Conservation (phyloP, 805 yeast genomes). For the Hanseniaspora thailandica region DNA sequence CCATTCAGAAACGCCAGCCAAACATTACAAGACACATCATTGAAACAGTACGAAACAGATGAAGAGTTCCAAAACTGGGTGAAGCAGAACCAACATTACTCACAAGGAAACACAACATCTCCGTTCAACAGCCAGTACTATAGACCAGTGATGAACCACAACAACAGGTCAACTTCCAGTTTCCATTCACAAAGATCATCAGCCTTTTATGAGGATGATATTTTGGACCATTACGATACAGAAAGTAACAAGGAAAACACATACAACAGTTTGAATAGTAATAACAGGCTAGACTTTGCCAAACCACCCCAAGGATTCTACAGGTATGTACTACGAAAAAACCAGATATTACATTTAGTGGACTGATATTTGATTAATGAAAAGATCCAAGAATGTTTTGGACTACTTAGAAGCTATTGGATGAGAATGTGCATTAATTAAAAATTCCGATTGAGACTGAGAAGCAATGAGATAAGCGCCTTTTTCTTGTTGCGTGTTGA, state of each 20-base stretch:
- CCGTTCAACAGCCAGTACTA: not conserved
- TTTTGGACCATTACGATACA: slow-evolving; percentile 9
- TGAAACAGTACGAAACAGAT: slow-evolving; percentile 24
- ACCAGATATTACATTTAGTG: no score
- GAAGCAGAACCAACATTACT: slow-evolving; percentile 25
- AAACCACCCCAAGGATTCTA: slow-evolving; percentile 10
- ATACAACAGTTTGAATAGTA: not conserved
- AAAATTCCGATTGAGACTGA: not conserved
- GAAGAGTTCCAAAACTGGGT: slow-evolving; percentile 51
- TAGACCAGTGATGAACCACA: slow-evolving; percentile 17
- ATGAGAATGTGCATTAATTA: not conserved
- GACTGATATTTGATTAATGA: no score
- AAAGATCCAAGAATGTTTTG: no score
- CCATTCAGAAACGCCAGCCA: slow-evolving; percentile 50
- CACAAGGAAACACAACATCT: not conserved
- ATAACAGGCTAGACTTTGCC: slow-evolving; percentile 1
- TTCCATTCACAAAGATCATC: slow-evolving; percentile 12
- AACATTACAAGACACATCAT: slow-evolving; percentile 26
- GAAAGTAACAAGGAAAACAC: not conserved
- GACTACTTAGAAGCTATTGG: no score
- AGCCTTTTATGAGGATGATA: slow-evolving; percentile 13
- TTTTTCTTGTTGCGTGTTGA: not conserved
- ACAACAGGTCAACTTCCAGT: slow-evolving; percentile 17
- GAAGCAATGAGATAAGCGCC: not conserved
- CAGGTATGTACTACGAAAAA: slow-evolving; percentile 12